Evolutionary conservation across 2,329 filamentous ascomycete genomes (phyloP), one percentile per base, ranked within the genome.

Genomic region (Trichoderma breve): DNA sequence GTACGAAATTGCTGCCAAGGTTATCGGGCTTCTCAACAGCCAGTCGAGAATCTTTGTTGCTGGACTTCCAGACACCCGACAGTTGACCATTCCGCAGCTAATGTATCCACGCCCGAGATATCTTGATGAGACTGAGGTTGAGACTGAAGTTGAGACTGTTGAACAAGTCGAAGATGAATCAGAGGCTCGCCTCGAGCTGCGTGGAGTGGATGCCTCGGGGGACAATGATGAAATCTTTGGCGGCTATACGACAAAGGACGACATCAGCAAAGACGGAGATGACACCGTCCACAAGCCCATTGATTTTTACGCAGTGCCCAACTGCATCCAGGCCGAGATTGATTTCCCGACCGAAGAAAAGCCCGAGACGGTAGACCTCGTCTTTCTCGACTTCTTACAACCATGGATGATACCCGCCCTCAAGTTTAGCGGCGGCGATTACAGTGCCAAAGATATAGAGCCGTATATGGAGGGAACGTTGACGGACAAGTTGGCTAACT

Each of bases 301-400:
- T 74, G 85, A 87, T 36, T 94, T 93, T 79, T 95, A 95, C 81
- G 80, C 83, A 2, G 89, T 95, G 6, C 95, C 96, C 7, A 98
- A 98, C 80, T 93, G 91, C 79, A 89, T 99, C 71, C 92, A 95
- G 79, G 84, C 91, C 1, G 82, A 88, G 72, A 87, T 92, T 75
- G 84, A 81, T 1, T 92, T 97, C 76, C 86, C 90, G 2, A 76
- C 81, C 11, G 82, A 80, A 6, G 85, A 79, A 6, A 84, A 88
- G 18, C 93, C 93, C 0, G 88, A 92, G 67, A 91, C 82, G 0
- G 94, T 99, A 1, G 95, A 98, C 80, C 80, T 99, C 8, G 90
- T 98, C 15, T 99, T 97, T 79, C 89, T 97, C 72, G 94, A 97
- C 79, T 99, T 98, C 80, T 90, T 98, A 43, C 88, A 96, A 81